A percentile compares a stretch with the other conserved stretches of the same genome.
phyloP scores from a whole-genome alignment of 441 rosid species.

The Populus hybrid region DNA sequence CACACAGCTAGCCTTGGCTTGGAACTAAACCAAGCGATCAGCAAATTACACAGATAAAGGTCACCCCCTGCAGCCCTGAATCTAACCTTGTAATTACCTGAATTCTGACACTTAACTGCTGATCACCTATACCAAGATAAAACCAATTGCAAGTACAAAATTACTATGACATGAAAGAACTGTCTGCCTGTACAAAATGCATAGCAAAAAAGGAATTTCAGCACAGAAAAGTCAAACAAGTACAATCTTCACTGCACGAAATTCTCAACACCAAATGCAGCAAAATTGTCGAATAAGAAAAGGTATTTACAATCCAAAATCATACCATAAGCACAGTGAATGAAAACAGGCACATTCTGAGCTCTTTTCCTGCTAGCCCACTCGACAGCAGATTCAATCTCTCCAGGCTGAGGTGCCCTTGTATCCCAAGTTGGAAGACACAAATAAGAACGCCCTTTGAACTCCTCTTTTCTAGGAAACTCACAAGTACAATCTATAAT shows the following conservation, averaged over 20 bases:
- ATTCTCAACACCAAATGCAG: neutral
- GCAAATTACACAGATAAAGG: neutral
- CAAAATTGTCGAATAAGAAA: neutral
- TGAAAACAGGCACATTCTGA: constrained; percentile 48
- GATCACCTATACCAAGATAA: neutral
- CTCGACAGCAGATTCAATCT: constrained; percentile 70
- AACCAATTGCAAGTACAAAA: neutral
- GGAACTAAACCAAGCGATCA: neutral
- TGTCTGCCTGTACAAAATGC: neutral
- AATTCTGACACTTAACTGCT: neutral
- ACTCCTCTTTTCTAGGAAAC: constrained; percentile 47
- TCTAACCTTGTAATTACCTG: neutral
- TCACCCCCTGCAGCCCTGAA: neutral
- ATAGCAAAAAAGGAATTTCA: too few species aligned
- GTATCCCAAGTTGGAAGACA: constrained; percentile 80
- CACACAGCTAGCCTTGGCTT: neutral
- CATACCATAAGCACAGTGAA: constrained; percentile 79
- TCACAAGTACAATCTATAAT: constrained; percentile 75
- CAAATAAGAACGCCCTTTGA: constrained; percentile 46
- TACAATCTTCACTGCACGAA: constrained; percentile 19
- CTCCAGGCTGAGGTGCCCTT: constrained; percentile 58
- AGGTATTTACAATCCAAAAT: constrained; percentile 38
- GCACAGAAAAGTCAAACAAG: neutral
- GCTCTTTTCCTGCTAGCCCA: constrained; percentile 71
- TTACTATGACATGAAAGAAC: neutral